Evolutionary conservation across 2,329 filamentous ascomycete genomes (phyloP).

Genomic region (Periconia sp.): DNA sequence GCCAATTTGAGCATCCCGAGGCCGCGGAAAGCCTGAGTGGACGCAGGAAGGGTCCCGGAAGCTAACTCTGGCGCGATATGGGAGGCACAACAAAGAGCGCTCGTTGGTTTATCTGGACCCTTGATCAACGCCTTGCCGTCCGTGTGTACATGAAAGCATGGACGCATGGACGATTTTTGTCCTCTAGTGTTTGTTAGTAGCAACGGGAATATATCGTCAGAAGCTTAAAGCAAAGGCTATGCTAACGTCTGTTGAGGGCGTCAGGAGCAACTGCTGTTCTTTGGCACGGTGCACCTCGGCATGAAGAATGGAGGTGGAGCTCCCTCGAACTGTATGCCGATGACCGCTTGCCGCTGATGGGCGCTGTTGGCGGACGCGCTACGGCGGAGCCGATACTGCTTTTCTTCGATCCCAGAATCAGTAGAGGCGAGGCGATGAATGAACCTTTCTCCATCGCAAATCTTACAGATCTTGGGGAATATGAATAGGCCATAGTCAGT

Average conservation of each 20-base stretch:
- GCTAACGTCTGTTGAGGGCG: constrained; percentile 1
- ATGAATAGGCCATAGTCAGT: no score
- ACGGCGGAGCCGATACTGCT: no score
- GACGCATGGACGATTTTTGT: constrained; percentile 6
- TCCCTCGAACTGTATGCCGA: no score
- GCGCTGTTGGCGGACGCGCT: no score
- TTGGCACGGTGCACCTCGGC: background rate
- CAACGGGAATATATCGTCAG: background rate
- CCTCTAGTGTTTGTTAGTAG: constrained; percentile 6
- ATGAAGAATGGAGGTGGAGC: no score
- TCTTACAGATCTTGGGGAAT: no score
- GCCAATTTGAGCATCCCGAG: constrained; percentile 10
- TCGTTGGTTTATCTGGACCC: no score
- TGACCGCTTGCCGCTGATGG: no score
- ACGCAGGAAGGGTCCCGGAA: background rate
- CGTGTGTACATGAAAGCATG: background rate
- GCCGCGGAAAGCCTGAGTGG: background rate
- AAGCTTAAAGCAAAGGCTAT: constrained; percentile 11
- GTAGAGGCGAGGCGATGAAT: no score
- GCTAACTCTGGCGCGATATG: background rate
- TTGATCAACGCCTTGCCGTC: background rate
- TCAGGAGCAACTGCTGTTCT: background rate
- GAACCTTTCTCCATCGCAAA: no score
- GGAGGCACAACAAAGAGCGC: background rate
- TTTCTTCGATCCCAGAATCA: no score